A percentile compares a stretch with the other conserved stretches of the same genome.
Evolutionary conservation across 306 rosid genomes (phyloP).

Genomic region (Gastrolobium bilobum): DNA sequence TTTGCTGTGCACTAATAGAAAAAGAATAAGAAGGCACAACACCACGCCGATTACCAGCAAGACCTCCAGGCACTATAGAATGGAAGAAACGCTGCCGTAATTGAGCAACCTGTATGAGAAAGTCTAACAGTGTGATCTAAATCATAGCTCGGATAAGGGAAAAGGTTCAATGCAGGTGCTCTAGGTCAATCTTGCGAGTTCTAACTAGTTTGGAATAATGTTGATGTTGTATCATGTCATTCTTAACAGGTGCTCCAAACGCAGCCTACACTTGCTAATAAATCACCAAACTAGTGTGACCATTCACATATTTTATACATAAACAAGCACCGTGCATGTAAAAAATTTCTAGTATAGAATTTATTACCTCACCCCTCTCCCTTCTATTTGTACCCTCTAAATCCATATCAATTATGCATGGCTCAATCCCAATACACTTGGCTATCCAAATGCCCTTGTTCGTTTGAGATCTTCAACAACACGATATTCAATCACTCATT

Average conservation of each 20-base stretch:
- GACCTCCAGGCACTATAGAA: slow-evolving; percentile 90
- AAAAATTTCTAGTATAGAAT: slow-evolving; percentile 10
- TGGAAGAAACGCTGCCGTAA: no score
- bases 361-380: slow-evolving; percentile 95
- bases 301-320: slow-evolving; percentile 10
- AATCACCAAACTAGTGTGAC: not conserved
- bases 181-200: not conserved
- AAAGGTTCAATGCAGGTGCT: no score
- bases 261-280: slow-evolving; percentile 1
- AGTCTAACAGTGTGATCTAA: no score
- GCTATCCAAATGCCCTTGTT: slow-evolving; percentile 98
- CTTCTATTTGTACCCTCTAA: slow-evolving; percentile 99
- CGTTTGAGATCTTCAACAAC: slow-evolving; percentile 79
- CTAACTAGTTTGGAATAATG: no score
- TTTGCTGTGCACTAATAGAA: slow-evolving; percentile 91
- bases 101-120: no score
- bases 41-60: slow-evolving; percentile 92
- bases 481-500: slow-evolving; percentile 18
- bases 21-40: slow-evolving; percentile 95
- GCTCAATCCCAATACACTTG: slow-evolving; percentile 80
- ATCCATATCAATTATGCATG: slow-evolving; percentile 94
- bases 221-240: slow-evolving; percentile 14
- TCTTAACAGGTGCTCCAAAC: not conserved
- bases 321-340: not conserved
- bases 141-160: no score